Percentiles rank a stretch among this genome's conserved stretches.
Evolutionary conservation across 805 yeast genomes (phyloP).

Genomic region (Kodamaea hsintzibuensis): DNA sequence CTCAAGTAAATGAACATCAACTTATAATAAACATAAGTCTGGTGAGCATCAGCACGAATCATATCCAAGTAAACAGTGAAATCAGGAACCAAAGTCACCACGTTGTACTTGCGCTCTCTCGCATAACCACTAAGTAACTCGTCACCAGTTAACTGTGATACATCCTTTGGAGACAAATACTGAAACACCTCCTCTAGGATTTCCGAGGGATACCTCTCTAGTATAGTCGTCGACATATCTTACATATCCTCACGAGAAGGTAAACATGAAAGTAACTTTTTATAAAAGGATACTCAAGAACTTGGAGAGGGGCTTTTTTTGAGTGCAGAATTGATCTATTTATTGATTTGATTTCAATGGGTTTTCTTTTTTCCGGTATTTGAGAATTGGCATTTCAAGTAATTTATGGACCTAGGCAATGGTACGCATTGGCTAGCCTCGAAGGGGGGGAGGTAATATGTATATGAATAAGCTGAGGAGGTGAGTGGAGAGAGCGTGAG

Average conservation of each 20-base stretch:
- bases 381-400: neutral
- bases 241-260: neutral
- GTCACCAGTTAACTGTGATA: conserved; percentile 1
- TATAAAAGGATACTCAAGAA: neutral
- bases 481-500: neutral
- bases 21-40: conserved; percentile 1
- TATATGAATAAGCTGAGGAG: too few relatives aligned
- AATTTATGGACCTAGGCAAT: too few relatives aligned
- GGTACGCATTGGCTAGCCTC: neutral
- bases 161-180: conserved; percentile 6
- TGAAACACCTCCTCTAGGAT: conserved; percentile 4
- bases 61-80: conserved; percentile 1
- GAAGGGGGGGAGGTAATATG: neutral
- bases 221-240: neutral
- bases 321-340: neutral
- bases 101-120: conserved; percentile 4
- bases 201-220: conserved; percentile 4
- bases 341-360: neutral
- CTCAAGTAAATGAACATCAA: conserved; percentile 1
- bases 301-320: neutral
- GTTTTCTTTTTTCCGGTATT: neutral
- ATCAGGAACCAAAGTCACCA: conserved; percentile 1
- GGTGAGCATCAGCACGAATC: neutral
- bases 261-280: neutral
- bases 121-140: conserved; percentile 1